phyloP scores from a whole-genome alignment of 1,139 yeast genomes.

The Nakaseomyces glabratus region DNA sequence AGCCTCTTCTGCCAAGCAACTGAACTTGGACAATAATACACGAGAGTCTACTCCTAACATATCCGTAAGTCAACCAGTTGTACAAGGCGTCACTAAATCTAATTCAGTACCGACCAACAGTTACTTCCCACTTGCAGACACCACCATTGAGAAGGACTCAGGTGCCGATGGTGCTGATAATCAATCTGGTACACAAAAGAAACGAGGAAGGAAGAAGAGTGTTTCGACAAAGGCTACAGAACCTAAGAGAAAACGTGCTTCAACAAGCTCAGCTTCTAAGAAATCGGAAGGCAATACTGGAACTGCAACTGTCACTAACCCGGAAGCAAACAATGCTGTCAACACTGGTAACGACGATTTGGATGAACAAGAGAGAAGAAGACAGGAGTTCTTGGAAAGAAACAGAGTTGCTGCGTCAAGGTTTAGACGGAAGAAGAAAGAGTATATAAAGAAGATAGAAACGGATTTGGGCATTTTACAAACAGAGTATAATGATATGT shows the following conservation, averaged over 20 bases:
- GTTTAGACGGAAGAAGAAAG: constrained; percentile 91
- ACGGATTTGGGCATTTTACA: constrained; percentile 62
- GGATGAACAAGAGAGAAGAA: constrained; percentile 50
- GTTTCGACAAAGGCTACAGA: not conserved
- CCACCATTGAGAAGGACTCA: not conserved
- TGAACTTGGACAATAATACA: not conserved
- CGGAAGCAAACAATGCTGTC: constrained; percentile 6
- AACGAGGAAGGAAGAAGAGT: constrained; percentile 6
- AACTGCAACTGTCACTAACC: not conserved
- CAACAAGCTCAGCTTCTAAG: not conserved
- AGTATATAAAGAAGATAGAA: constrained; percentile 76
- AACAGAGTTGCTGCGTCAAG: constrained; percentile 93
- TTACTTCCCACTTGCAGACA: constrained; percentile 3
- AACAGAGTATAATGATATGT: constrained; percentile 59
- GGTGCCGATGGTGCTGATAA: not conserved
- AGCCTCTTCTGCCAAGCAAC: not conserved
- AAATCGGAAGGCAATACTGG: not conserved
- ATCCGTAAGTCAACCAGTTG: no score
- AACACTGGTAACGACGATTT: constrained; percentile 13
- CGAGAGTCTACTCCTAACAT: no score
- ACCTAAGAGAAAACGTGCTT: not conserved
- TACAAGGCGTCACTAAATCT: constrained; percentile 11
- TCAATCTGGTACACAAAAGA: not conserved
- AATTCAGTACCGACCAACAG: constrained; percentile 2
- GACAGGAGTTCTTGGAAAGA: constrained; percentile 77